Evolutionary conservation across 345 rosid species (phyloP).

Genomic region (Angophora floribunda): DNA sequence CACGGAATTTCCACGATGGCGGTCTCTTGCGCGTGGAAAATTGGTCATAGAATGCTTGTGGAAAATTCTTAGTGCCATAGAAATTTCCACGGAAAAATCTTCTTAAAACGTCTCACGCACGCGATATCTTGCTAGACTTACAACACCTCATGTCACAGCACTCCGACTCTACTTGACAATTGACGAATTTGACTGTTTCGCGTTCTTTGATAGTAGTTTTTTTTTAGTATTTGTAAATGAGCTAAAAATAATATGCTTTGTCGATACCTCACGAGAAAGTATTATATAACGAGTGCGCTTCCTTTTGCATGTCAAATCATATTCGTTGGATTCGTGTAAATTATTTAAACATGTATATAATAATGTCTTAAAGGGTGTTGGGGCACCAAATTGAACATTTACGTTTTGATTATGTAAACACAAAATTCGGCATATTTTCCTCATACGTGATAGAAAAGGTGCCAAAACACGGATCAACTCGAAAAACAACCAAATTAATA

Average conservation of each 20-base stretch:
- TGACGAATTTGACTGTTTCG: neutral
- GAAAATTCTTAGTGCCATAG: no score
- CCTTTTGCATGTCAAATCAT: neutral
- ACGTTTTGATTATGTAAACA: neutral
- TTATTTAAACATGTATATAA: no score
- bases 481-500: no score
- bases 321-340: rapidly evolving
- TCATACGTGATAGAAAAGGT: neutral
- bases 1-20: rapidly evolving
- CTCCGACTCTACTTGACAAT: neutral
- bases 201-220: rapidly evolving
- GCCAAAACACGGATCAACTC: rapidly evolving
- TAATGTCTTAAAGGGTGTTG: neutral
- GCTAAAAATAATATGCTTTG: rapidly evolving
- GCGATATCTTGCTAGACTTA: rapidly evolving
- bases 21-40: no score
- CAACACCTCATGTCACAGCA: neutral
- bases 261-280: neutral
- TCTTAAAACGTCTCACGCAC: rapidly evolving
- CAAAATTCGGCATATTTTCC: neutral
- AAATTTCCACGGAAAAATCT: no score
- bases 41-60: rapidly evolving
- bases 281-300: rapidly evolving
- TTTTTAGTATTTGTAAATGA: no score
- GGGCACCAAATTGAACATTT: neutral